Base-by-base conservation (phyloP, 306 rosid genomes). In the Alnus rubra region DNA sequence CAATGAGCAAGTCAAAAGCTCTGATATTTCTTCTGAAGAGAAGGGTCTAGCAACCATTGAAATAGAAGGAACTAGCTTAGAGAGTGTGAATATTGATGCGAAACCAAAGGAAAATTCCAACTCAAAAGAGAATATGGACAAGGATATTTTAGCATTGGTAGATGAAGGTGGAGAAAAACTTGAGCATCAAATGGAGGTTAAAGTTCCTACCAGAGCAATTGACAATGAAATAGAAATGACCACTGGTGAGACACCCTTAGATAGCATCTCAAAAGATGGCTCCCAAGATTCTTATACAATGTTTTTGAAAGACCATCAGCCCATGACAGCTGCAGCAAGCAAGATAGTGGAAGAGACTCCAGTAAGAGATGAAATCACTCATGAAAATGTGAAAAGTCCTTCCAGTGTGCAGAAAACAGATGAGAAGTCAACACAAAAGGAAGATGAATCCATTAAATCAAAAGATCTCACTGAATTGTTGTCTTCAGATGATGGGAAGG, bases 401-500 rank as follows among this genome's bases (percentile, higher is more conserved):
- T 44, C n/a, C 15, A 52, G 16, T 50, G 71, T 49, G 23, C 64
- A 74, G 42, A 14, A 45, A 31, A 45, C 62, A 60, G 45, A 71
- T 12, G 77, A 71, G 42, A 50, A 7, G 30, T 18, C 50, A 18
- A 71, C 60, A 59, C 82, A 33, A 51, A 42, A 33, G 73, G 54
- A 51, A 19, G 73, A 60, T 62, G 73, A 51, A 14, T 39, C 52
- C 71, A 16, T 37, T 28, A 60, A 7, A 47, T 37, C 73, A 2
- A 35, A 44, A 69, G 77, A 74, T 15, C 58, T 28, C 54, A 30
- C 51, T 19, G 5, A 12, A 23, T 19, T 76, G 64, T 74, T 23
- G 71, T 71, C 81, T 45, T 37, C 7, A 53, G 81, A 55, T 56
- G 58, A 50, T 13, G 79, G 45, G 77, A 69, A 74, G 39, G 76